Conservation (phyloP, 768 basidiomycete genomes). For the Boletus fagicola region DNA sequence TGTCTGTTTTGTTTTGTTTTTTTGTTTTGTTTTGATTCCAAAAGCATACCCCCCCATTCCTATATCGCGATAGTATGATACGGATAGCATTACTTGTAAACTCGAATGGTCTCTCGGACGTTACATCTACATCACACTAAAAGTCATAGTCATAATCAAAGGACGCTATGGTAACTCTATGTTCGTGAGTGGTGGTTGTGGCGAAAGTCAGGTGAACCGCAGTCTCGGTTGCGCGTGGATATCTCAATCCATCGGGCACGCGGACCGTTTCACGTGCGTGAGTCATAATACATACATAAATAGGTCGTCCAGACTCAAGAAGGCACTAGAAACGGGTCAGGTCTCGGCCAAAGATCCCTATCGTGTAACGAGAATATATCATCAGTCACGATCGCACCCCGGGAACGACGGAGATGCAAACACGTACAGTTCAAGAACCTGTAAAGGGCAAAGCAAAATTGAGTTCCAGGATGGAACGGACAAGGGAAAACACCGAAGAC, state of each 20-base stretch:
- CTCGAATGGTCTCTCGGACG: slow-evolving; percentile 14
- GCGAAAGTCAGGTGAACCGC: background rate
- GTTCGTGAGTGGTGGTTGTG: slow-evolving; percentile 1
- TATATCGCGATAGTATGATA: slow-evolving; percentile 18
- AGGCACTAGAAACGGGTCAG: slow-evolving; percentile 58
- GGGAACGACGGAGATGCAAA: slow-evolving; percentile 1
- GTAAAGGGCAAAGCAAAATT: slow-evolving; percentile 2
- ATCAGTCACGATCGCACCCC: slow-evolving; percentile 18
- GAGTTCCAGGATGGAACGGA: slow-evolving; percentile 15
- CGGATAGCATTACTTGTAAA: slow-evolving; percentile 25
- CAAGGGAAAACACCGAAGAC: slow-evolving; percentile 9
- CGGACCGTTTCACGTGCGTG: background rate
- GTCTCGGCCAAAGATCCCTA: slow-evolving; percentile 77
- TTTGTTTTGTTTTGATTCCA: slow-evolving; percentile 8
- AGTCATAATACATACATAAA: background rate
- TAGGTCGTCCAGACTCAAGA: background rate
- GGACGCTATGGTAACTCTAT: slow-evolving; percentile 14
- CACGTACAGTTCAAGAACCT: slow-evolving; percentile 70
- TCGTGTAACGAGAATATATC: background rate
- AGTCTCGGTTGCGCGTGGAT: background rate
- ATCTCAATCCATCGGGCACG: background rate
- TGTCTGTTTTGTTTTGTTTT: background rate
- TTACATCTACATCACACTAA: slow-evolving; percentile 10
- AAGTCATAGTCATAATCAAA: slow-evolving; percentile 6
- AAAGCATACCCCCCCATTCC: slow-evolving; percentile 11